Evolutionary conservation across 2,329 filamentous ascomycete genomes (phyloP).

Genomic region (Blastomyces gilchristii): DNA sequence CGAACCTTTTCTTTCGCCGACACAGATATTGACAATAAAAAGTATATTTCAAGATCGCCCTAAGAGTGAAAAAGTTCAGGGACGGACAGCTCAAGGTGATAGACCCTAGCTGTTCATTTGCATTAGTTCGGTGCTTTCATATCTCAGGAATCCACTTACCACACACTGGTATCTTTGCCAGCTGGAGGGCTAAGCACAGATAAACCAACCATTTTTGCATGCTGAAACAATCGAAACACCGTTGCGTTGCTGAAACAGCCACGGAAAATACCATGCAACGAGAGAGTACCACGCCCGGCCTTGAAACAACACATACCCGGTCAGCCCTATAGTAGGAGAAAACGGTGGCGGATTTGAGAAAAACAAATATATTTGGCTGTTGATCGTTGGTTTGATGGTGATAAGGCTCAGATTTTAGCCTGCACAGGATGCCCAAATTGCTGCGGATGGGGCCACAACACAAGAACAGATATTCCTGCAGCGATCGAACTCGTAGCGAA

Average conservation of each 20-base stretch:
- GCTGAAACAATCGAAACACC: not conserved
- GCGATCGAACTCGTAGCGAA: not conserved
- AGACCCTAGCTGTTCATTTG: not conserved
- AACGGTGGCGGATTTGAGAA: no score
- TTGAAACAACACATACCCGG: no score
- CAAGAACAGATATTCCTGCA: not conserved
- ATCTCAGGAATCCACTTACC: not conserved
- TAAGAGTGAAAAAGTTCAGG: not conserved
- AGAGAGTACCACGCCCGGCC: no score
- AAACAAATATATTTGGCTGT: no score
- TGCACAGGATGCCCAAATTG: not conserved
- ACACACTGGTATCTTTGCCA: not conserved
- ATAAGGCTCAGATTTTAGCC: no score
- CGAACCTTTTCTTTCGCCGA: not conserved
- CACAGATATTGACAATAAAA: not conserved
- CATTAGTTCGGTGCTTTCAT: not conserved
- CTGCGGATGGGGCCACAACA: not conserved
- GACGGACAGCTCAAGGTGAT: not conserved
- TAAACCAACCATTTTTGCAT: not conserved
- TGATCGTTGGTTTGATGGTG: no score
- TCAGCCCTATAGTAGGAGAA: no score
- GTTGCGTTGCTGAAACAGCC: not conserved
- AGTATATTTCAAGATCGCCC: not conserved
- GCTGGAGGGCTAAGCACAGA: not conserved
- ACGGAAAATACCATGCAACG: not conserved